Evolutionary conservation across 2,329 filamentous ascomycete species (phyloP).

Genomic region (Trichophyton schoenleinii): DNA sequence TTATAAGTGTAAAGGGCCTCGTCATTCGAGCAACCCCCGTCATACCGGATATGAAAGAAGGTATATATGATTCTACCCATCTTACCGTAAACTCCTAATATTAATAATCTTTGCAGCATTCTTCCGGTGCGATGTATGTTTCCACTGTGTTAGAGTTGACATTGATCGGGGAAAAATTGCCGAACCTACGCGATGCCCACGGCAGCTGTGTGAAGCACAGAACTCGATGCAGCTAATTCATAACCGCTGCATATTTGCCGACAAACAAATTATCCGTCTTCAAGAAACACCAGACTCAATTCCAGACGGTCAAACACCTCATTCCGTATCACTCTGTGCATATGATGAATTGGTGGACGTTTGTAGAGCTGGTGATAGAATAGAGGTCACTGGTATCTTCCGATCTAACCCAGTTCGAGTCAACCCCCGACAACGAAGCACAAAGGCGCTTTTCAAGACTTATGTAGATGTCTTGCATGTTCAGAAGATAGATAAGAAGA

Average conservation of each 20-base stretch:
- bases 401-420: constrained; percentile 85
- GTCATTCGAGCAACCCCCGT: constrained; percentile 93
- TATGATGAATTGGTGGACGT: constrained; percentile 97
- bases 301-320: constrained; percentile 89
- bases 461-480: constrained; percentile 93
- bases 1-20: constrained; percentile 87
- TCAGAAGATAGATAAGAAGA: constrained; percentile 90
- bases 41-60: constrained; percentile 96
- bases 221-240: constrained; percentile 99
- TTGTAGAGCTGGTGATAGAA: constrained; percentile 92
- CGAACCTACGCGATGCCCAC: constrained; percentile 82
- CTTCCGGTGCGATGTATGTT: constrained; percentile 89
- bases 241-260: constrained; percentile 85
- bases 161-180: constrained; percentile 93
- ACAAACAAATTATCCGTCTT: constrained; percentile 97
- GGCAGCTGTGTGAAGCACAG: constrained; percentile 63
- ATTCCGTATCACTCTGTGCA: constrained; percentile 89
- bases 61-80: constrained; percentile 21
- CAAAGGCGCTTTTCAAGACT: constrained; percentile 96
- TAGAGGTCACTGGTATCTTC: constrained; percentile 95
- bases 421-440: constrained; percentile 79
- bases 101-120: constrained; percentile 47
- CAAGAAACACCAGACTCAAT: constrained; percentile 95
- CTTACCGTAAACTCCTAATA: constrained; percentile 12
- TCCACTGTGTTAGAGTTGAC: constrained; percentile 77